Percentiles rank a stretch among this genome's conserved stretches.
Evolutionary conservation across 1,284 basidiomycete species (phyloP).

Genomic region (Hypsizygus ulmarius): DNA sequence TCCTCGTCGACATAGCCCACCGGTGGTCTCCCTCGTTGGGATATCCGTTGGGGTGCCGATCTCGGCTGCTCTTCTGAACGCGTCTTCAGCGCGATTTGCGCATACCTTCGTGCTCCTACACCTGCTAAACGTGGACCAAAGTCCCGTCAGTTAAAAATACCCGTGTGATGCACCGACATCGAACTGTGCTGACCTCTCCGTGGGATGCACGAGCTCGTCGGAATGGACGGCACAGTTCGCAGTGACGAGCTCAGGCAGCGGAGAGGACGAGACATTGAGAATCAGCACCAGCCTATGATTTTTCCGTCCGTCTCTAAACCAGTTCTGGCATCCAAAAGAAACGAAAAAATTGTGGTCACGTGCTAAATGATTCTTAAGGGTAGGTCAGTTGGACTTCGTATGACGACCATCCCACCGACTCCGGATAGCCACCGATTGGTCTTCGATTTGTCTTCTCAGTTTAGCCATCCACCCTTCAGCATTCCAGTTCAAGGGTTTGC

Average conservation of each 20-base stretch:
- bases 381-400: no score
- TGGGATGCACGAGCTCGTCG: slow-evolving; percentile 13
- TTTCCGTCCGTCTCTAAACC: no score
- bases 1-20: slow-evolving; percentile 14
- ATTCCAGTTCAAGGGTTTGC: no score
- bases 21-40: slow-evolving; percentile 8
- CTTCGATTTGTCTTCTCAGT: no score
- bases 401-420: no score
- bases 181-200: slow-evolving; percentile 14
- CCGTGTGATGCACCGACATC: slow-evolving; percentile 13
- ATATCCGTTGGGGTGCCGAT: slow-evolving; percentile 16
- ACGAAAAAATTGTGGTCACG: no score
- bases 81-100: slow-evolving; percentile 25
- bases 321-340: no score
- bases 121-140: slow-evolving; percentile 2
- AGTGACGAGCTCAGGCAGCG: slow-evolving; percentile 25
- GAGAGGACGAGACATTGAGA: slow-evolving; percentile 26
- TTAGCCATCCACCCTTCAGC: no score
- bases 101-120: slow-evolving; percentile 26
- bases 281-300: no score
- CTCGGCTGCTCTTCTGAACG: slow-evolving; percentile 17
- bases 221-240: slow-evolving; percentile 15
- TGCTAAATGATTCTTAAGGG: no score
- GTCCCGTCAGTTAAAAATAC: slow-evolving; percentile 7
- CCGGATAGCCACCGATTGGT: no score